A percentile compares a stretch with the other conserved stretches of the same genome.
Conservation (phyloP, 2,329 filamentous ascomycete species). For the Colletotrichum camelliae region DNA sequence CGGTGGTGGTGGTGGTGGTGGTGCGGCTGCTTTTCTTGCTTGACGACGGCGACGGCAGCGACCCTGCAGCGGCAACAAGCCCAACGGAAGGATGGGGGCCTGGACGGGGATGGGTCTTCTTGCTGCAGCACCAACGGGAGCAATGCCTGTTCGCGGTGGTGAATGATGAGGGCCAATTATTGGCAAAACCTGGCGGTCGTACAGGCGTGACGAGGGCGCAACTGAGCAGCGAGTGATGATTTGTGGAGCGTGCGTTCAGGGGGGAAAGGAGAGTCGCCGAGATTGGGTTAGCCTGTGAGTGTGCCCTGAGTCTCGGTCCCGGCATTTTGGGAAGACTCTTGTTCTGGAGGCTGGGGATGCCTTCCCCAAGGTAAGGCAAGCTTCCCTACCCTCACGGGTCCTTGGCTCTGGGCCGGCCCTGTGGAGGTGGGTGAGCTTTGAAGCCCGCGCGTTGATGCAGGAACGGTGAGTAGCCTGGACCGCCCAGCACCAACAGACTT, state of each 20-base stretch:
- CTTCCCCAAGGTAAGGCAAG: background rate
- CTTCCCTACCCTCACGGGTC: background rate
- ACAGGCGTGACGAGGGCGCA: background rate
- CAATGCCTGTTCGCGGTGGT: background rate
- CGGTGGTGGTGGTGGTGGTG: background rate
- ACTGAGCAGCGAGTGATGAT: background rate
- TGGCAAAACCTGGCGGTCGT: background rate
- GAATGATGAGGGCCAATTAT: slow-evolving; percentile 4
- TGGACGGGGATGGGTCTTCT: background rate
- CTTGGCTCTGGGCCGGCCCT: background rate
- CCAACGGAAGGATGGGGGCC: background rate
- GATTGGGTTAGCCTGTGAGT: slow-evolving; percentile 14
- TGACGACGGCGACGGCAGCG: background rate
- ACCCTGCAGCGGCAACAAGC: background rate
- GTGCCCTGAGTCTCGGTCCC: slow-evolving; percentile 15
- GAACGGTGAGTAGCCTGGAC: background rate
- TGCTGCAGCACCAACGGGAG: background rate
- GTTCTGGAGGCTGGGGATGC: background rate
- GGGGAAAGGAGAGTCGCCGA: slow-evolving; percentile 7
- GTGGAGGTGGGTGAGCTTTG: background rate
- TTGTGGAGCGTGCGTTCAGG: slow-evolving; percentile 8
- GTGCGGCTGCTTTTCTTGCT: background rate
- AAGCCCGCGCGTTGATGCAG: background rate
- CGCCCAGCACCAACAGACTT: background rate
- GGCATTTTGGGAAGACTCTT: slow-evolving; percentile 16